Evolutionary conservation across 1,284 basidiomycete species (phyloP).

Genomic region (Cutaneotrichosporon sp.): DNA sequence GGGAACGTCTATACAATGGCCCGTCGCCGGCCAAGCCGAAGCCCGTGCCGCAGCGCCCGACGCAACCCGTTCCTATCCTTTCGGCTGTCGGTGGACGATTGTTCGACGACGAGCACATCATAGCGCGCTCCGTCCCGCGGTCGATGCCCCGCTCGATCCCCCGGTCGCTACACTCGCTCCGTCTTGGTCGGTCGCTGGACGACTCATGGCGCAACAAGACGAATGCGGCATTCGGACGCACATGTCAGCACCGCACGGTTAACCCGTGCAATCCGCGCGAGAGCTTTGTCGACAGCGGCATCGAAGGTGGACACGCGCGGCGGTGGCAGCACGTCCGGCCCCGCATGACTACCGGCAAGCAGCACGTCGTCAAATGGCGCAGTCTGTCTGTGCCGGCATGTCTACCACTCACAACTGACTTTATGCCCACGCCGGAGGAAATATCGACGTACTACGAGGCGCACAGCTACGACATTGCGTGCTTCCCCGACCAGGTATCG

Average conservation of each 20-base stretch:
- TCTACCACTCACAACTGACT: constrained; percentile 88
- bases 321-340: constrained; percentile 89
- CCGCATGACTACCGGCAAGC: constrained; percentile 60
- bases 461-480: constrained; percentile 58
- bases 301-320: constrained; percentile 61
- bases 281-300: background rate
- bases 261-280: constrained; percentile 51
- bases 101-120: constrained; percentile 29
- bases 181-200: constrained; percentile 31
- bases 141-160: constrained; percentile 22
- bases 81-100: constrained; percentile 20
- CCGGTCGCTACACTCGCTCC: constrained; percentile 21
- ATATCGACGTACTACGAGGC: constrained; percentile 76
- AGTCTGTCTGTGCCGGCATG: constrained; percentile 79
- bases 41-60: constrained; percentile 11
- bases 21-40: constrained; percentile 24
- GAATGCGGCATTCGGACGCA: constrained; percentile 37
- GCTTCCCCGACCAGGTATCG: constrained; percentile 50
- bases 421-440: constrained; percentile 74
- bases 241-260: constrained; percentile 43
- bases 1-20: constrained; percentile 26
- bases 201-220: constrained; percentile 44
- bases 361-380: constrained; percentile 91
- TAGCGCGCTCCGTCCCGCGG: constrained; percentile 20
- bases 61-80: constrained; percentile 45